These are phyloP conservation scores for Penicillium robsamsonii DNA, from an alignment of 495 filamentous ascomycete species.

Conservation along the genomic window DNA sequence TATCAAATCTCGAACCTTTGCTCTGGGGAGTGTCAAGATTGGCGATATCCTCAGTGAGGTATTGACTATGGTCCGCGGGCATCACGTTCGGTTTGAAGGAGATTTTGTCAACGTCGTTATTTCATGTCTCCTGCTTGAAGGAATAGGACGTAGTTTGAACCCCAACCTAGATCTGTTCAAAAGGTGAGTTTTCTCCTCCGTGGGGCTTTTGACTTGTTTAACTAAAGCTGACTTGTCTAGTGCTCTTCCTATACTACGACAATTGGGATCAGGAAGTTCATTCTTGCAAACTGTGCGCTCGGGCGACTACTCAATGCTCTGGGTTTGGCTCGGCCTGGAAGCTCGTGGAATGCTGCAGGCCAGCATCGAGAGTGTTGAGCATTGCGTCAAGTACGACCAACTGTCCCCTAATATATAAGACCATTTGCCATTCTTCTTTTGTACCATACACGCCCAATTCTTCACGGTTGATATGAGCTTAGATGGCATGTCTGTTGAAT, in stretches of 20 bases:
- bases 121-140: conserved; percentile 88
- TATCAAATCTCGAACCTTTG: conserved; percentile 87
- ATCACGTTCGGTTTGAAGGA: conserved; percentile 94
- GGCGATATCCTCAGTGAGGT: conserved; percentile 92
- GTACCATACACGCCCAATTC: conserved; percentile 9
- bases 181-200: conserved; percentile 48
- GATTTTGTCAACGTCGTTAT: conserved; percentile 99
- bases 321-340: conserved; percentile 91
- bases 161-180: conserved; percentile 85
- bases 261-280: conserved; percentile 69
- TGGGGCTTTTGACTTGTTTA: not conserved
- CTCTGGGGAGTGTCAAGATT: conserved; percentile 92
- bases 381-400: conserved; percentile 80
- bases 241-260: conserved; percentile 85
- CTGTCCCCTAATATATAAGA: conserved; percentile 75
- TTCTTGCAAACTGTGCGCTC: conserved; percentile 50
- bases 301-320: conserved; percentile 87
- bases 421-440: not conserved
- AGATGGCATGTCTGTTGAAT: not conserved
- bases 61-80: conserved; percentile 82
- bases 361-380: conserved; percentile 82
- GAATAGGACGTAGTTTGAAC: conserved; percentile 85
- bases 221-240: conserved; percentile 39
- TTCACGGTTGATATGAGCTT: conserved; percentile 5
- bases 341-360: conserved; percentile 83